Base-by-base conservation (phyloP, 176 grass and related monocot species). In the Microstegium vimineum region DNA sequence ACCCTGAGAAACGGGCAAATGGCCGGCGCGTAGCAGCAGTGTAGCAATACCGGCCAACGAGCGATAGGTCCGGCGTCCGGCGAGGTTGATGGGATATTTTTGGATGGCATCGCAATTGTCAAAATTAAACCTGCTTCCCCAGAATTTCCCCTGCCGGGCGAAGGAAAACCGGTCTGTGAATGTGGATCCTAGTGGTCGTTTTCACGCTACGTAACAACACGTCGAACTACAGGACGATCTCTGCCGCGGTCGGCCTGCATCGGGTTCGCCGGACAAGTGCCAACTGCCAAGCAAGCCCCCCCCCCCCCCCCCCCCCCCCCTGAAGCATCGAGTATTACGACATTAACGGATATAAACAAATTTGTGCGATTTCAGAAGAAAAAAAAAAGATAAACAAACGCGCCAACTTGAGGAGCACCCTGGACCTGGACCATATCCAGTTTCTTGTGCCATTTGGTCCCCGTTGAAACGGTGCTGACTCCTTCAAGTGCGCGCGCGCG, bases 231-330 rank as follows among this genome's bases (percentile, higher is more conserved):
- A 15, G 8, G 69, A 25, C 85, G 71, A 54, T 42, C 20, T n/a
- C 12, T 34, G 43, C 36, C 15, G 46, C 16, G 7, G 17, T 17
- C 47, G 1, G 23, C 47, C 34, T 31, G 15, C 60, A 62, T 83
- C 73, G 80, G 54, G 52, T 11, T 87, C 66, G 54, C 79, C 86
- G 79, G 79, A 62, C 73, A 77, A 77, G 62, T 18, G 52, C 30
- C 10, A 16, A 35, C n/a, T n/a, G 45, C 20, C n/a, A 5, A 40
- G 51, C n/a, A n/a, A n/a, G n/a, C n/a, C n/a, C n/a, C n/a, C n/a
- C n/a, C n/a, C n/a, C n/a, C n/a, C n/a, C n/a, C n/a, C n/a, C n/a
- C n/a, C n/a, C n/a, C n/a, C n/a, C n/a, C n/a, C 25, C 61, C 5
- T 28, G 25, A 23, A 28, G 59, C 52, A 57, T 57, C 52, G 52